Evolutionary conservation across 345 rosid species (phyloP), one percentile per base, ranked within the genome.

Genomic region (Rubroshorea leprosula): DNA sequence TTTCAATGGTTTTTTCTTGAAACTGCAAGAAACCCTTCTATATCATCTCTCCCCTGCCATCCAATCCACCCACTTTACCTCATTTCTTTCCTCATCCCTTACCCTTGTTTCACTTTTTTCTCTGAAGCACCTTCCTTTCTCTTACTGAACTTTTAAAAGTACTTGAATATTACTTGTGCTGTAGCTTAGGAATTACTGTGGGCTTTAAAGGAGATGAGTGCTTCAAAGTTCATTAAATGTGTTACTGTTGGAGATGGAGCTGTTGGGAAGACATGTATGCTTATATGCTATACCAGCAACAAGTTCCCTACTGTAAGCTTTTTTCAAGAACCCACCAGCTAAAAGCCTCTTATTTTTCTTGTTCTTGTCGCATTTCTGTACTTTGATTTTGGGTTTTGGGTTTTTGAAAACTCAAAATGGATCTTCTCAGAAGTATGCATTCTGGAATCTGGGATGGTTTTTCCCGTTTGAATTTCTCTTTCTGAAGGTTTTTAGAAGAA

Each of bases 251-350:
- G 97, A 66, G 97, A 90, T 72, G 97, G 97, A 70, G 97, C 95
- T 75, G 97, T 90, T 15, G 97, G 97, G 46, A 90, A 90, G 76
- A 90, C 97, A n/a, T 90, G 95, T 76, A 90, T 86, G 97, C 97
- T 90, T 58, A 86, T 90, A 71, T 86, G 95, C 65, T 90, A 84
- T n/a, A 27, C 99, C 51, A 86, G 97, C 76, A 93, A 93, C 88
- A 89, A 87, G 86, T 93, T 93, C 76, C 99, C 99, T 1, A 89
- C 97, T 63, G 99, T 93, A 57, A 81, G 82, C n/a, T n/a, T 68
- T 62, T 52, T 45, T 23, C 14, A 10, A 23, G 13, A 43, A 67
- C 53, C 71, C 65, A 19, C 60, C 58, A 23, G 48, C 35, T n/a
- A 45, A 58, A 52, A 52, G 12, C 43, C 27, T 6, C 43, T 56